These are phyloP conservation scores for Irpex sp. DNA, from an alignment of 1,284 basidiomycete species.

Conservation along the genomic window DNA sequence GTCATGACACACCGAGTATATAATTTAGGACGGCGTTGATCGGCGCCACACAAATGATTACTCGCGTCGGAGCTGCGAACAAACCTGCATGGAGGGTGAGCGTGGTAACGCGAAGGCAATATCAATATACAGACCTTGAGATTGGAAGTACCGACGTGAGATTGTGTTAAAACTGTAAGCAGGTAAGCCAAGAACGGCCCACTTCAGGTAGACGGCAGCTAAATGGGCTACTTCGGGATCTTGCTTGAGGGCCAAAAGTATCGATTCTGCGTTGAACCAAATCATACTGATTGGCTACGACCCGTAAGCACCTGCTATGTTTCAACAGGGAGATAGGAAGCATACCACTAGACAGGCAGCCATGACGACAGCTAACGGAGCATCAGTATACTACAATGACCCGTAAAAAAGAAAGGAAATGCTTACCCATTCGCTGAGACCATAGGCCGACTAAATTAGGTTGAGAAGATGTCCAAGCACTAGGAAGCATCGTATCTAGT, in stretches of 20 bases:
- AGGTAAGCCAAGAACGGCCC: constrained; percentile 80
- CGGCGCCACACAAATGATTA: constrained; percentile 83
- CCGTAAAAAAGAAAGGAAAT: constrained; percentile 1
- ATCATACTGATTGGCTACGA: constrained; percentile 59
- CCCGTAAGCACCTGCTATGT: neutral
- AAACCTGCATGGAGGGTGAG: constrained; percentile 44
- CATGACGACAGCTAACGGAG: constrained; percentile 62
- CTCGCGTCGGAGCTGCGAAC: constrained; percentile 84
- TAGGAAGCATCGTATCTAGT: constrained; percentile 86
- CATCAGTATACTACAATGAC: neutral
- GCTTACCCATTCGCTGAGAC: constrained; percentile 80
- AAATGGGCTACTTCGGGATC: constrained; percentile 82
- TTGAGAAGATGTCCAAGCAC: constrained; percentile 85
- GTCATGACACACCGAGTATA: constrained; percentile 55
- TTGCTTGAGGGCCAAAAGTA: constrained; percentile 80
- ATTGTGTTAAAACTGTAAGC: constrained; percentile 81
- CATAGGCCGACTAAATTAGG: constrained; percentile 87
- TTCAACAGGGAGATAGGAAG: constrained; percentile 14
- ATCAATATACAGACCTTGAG: constrained; percentile 53
- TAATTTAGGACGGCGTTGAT: constrained; percentile 85
- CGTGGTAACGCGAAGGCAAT: neutral
- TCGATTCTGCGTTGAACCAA: constrained; percentile 81
- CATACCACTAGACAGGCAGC: constrained; percentile 54
- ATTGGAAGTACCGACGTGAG: constrained; percentile 83
- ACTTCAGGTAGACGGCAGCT: constrained; percentile 77